These are phyloP conservation scores for Andrographis paniculata DNA, from an alignment of 305 asterid genomes.

Conservation along the genomic window DNA sequence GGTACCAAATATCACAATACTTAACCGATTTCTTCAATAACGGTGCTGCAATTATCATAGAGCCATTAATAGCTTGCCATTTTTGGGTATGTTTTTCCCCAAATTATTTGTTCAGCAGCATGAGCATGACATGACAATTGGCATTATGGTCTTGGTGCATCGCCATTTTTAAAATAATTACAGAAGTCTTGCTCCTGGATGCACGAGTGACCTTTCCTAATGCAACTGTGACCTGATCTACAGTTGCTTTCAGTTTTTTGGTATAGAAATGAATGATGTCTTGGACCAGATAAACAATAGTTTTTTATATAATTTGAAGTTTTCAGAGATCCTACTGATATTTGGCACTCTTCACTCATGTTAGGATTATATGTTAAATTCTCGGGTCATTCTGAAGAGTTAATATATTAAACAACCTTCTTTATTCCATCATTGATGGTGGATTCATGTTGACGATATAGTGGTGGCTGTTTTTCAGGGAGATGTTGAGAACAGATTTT, in stretches of 20 bases:
- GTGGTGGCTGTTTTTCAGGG: conserved; percentile 48
- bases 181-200: neutral
- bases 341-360: neutral
- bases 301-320: neutral
- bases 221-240: too few relatives aligned
- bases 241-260: neutral
- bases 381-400: conserved; percentile 5
- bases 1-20: conserved; percentile 34
- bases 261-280: neutral
- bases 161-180: neutral
- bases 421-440: neutral
- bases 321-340: neutral
- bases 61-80: conserved; percentile 7
- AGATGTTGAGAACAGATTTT: conserved; percentile 57
- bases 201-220: too few relatives aligned
- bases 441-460: conserved; percentile 6
- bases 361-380: neutral
- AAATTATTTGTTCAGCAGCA: conserved; percentile 13
- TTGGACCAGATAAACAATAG: neutral
- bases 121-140: neutral
- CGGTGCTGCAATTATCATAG: neutral
- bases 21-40: neutral
- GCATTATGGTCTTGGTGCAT: conserved; percentile 1
- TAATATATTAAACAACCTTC: neutral
- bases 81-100: conserved; percentile 2